Conservation (phyloP, 2,329 filamentous ascomycete genomes). For the Verticillium longisporum region DNA sequence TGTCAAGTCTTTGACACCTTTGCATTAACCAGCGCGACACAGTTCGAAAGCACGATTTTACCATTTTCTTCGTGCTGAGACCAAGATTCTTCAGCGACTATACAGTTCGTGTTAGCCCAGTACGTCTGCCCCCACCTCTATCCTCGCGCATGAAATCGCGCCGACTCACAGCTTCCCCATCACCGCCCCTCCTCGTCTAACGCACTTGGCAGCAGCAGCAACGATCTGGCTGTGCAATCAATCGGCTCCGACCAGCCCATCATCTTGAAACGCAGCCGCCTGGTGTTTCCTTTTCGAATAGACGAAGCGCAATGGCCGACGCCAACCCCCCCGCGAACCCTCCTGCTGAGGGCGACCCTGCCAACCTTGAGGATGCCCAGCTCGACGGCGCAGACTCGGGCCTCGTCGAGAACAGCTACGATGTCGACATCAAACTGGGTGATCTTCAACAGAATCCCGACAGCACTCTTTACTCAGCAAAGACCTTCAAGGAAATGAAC, state of each 20-base stretch:
- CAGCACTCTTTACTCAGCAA: constrained; percentile 80
- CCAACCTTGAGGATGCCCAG: constrained; percentile 20
- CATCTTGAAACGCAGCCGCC: not conserved
- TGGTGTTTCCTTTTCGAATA: too few relatives aligned
- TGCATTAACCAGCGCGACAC: not conserved
- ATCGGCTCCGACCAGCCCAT: not conserved
- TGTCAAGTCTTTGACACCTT: not conserved
- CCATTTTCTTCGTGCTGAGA: not conserved
- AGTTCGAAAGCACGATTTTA: not conserved
- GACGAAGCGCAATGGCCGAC: constrained; percentile 32
- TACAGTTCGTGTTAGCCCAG: not conserved
- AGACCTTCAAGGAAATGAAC: constrained; percentile 77
- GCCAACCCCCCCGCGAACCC: constrained; percentile 45
- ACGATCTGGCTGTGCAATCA: not conserved
- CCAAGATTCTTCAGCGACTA: too few relatives aligned
- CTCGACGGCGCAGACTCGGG: constrained; percentile 35
- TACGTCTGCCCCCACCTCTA: not conserved
- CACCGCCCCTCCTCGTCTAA: not conserved
- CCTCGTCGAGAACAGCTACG: constrained; percentile 67
- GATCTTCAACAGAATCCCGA: constrained; percentile 82
- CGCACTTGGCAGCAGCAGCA: not conserved
- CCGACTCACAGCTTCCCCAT: not conserved
- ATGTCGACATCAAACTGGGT: constrained; percentile 87
- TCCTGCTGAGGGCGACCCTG: constrained; percentile 16
- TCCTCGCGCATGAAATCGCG: not conserved